Base-by-base conservation (phyloP, 2,329 filamentous ascomycete species). In the Aspergillus hiratsukae region DNA sequence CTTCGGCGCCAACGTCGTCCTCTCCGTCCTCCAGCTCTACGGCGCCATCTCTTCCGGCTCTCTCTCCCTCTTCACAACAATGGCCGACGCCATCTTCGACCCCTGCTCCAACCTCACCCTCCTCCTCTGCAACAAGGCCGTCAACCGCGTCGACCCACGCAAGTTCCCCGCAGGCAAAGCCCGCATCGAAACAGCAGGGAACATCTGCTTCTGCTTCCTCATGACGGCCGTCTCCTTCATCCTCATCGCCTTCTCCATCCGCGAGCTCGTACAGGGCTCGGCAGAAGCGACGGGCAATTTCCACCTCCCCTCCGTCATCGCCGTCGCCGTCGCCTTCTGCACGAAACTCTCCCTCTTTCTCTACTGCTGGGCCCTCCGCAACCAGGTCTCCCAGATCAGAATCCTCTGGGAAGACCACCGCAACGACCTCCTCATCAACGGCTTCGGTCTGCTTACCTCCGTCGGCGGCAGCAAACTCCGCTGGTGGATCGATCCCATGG, bases 391-490 rank as follows among this genome's bases (percentile, higher is more conserved):
- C 58, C 92, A 97, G 73, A 86, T 97, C 61, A 84, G 89, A 56
- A 97, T 97, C 70, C 79, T 97, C 14, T 97, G 91, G 92, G 90
- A 96, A 73, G 93, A 97, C 69, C 94, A 99, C 77, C 87, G 94
- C 59, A 99, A 99, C 70, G 94, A 99, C 70, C 80, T 99, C n/a
- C 81, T 96, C 66, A 91, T 99, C 81, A 99, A 97, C 72, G 91
- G 91, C 53, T 91, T 96, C 64, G 91, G 89, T 83, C 86, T 97
- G 61, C 75, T 97, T 54, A 97, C 92, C 1, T 93, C 89, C 2
- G 87, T 97, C n/a, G 90, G 91, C 54, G 94, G 94, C 35, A 86
- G 87, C 61, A 95, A 96, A 78, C 80, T 97, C 23, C 79, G 80
- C 58, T 97, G 93, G 93, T 97, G 91, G 90, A 86, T 99, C 62